Evolutionary conservation across 2,329 filamentous ascomycete species (phyloP), one percentile per base, ranked within the genome.

Genomic region (Coniochaeta ligniaria): DNA sequence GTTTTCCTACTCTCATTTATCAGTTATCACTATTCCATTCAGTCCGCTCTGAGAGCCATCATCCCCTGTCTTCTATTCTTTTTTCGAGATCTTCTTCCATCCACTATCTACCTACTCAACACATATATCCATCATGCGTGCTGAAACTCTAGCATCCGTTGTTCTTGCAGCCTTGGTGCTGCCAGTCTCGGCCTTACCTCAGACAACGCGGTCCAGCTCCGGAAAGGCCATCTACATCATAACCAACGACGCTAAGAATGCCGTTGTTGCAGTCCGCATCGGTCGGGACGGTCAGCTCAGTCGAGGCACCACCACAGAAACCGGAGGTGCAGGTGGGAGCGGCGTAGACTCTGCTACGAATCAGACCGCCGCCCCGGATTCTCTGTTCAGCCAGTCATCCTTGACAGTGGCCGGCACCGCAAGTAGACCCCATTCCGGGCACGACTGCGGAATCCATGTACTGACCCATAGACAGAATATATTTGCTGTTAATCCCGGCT

Each of bases 401-500:
- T n/a, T n/a, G n/a, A n/a, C n/a, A n/a, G n/a, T n/a, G n/a, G n/a
- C n/a, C n/a, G n/a, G n/a, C n/a, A n/a, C n/a, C n/a, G n/a, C n/a
- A n/a, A n/a, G n/a, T n/a, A n/a, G n/a, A n/a, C n/a, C n/a, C n/a
- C n/a, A n/a, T n/a, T n/a, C n/a, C n/a, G n/a, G n/a, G n/a, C n/a
- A n/a, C n/a, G n/a, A n/a, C n/a, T n/a, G n/a, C n/a, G n/a, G n/a
- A n/a, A n/a, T n/a, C n/a, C n/a, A n/a, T n/a, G n/a, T n/a, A n/a
- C n/a, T n/a, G n/a, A n/a, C n/a, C n/a, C n/a, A n/a, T n/a, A n/a
- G 1, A 65, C 20, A 83, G 82, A 69, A 72, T 60, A 61, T 86
- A 1, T 84, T 87, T 62, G 80, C 80, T 1, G 81, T 85, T 47
- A 83, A 83, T 59, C 70, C 80, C 1, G 81, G 80, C 5, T 82